Base-by-base conservation (phyloP, 2,329 filamentous ascomycete species). In the Epichloe aotearoae region DNA sequence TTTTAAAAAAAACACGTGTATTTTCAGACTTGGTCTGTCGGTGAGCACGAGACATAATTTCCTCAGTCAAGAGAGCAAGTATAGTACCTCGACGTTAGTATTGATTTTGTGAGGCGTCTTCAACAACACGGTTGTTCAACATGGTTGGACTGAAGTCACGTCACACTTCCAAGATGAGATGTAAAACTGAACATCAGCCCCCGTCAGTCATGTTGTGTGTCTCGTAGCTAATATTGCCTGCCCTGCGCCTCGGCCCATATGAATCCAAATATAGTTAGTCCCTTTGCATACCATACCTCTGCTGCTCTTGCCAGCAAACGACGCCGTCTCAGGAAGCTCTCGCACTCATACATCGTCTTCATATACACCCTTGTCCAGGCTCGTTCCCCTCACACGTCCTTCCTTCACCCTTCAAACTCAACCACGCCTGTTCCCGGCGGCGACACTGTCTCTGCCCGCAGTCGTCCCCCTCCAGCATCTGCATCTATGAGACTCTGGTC, bases 371-470 rank as follows among this genome's bases (percentile, higher is more conserved):
- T 43, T 33, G 12, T n/a, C 26, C 46, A 37, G 23, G 20, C n/a
- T 30, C 46, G 10, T 26, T 3, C 26, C 11, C 5, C 30, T 7
- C 17, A 19, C 36, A 40, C 36, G 20, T n/a, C 41, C 7, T 46
- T 14, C 20, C n/a, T 38, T 62, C 56, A 69, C 19, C 67, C 67
- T 52, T 71, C 69, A 59, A 72, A 72, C 58, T 72, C 69, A 30
- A 72, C 67, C 14, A 72, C 66, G 2, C 63, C 68, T 33, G 65
- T 62, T 11, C 60, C 62, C 34, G 58, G 58, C 41, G 61, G 61
- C 39, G 63, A 60, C 36, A 59, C 58, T 3, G 59, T 56, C 39
- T 59, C 56, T n/a, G 59, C 56, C 20, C 59, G 56, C 33, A 55
- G 58, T 26, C 62, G 57, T 7, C 61, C 60, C 58, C 58, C 58